Evolutionary conservation across 768 basidiomycete genomes (phyloP), one percentile per base, ranked within the genome.

Genomic region (Sporobolomyces phaffii): DNA sequence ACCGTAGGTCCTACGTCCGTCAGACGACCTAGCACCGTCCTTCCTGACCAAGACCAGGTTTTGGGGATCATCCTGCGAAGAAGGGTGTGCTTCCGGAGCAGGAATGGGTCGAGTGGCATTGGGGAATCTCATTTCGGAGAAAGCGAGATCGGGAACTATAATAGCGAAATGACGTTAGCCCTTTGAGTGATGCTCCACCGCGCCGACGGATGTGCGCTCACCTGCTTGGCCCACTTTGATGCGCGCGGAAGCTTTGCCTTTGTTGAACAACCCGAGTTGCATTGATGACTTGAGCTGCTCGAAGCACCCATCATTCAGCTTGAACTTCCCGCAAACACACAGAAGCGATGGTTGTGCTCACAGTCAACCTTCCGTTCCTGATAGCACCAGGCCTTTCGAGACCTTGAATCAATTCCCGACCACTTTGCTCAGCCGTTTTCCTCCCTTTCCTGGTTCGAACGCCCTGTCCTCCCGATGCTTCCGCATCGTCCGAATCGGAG

Each of bases 61-160:
- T 43, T 48, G 0, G 54, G 48, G 20, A 36, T 0, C 0, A n/a
- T n/a, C n/a, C n/a, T n/a, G n/a, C n/a, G n/a, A n/a, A n/a, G n/a
- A n/a, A n/a, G n/a, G n/a, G n/a, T n/a, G n/a, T n/a, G n/a, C n/a
- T n/a, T n/a, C n/a, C n/a, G n/a, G n/a, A n/a, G 63, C 24, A 17
- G 54, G 47, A 5, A 33, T 20, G 10, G 41, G 62, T 1, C 67
- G 67, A 41, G 64, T 40, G 11, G 49, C 44, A 31, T 70, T 59
- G 29, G 65, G 64, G 40, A 70, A 70, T 56, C 43, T 58, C 56
- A 53, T 61, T 36, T 70, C 69, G 28, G 69, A 70, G 51, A 70
- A 70, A 13, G 69, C 64, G 56, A 70, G 60, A 38, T 70, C 69
- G 24, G 60, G 60, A 0, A 65, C 69, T 70, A 62, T n/a, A 5